phyloP scores from a whole-genome alignment of 2,329 filamentous ascomycete species.

The Fonsecaea pedrosoi region DNA sequence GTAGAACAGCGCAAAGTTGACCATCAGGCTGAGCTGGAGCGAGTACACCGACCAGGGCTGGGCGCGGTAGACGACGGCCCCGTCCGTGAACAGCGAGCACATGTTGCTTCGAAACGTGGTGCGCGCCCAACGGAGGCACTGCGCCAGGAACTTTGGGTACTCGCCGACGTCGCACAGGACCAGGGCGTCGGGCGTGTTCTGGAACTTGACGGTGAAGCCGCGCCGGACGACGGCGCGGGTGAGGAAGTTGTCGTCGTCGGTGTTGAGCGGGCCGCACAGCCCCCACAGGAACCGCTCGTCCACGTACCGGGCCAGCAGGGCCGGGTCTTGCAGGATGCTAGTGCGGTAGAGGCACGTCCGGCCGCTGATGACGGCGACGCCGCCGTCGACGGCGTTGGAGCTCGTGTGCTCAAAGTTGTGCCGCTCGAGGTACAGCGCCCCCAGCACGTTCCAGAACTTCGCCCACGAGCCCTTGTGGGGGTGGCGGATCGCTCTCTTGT shows the following conservation, averaged over 20 bases:
- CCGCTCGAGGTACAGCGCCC: slow-evolving; percentile 64
- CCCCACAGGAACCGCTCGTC: slow-evolving; percentile 61
- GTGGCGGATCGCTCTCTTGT: slow-evolving; percentile 60
- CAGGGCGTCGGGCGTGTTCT: slow-evolving; percentile 56
- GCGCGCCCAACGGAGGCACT: slow-evolving; percentile 64
- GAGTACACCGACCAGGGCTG: slow-evolving; percentile 63
- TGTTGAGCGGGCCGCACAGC: slow-evolving; percentile 55
- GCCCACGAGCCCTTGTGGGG: slow-evolving; percentile 29
- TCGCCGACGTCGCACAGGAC: slow-evolving; percentile 62
- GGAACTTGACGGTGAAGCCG: slow-evolving; percentile 63
- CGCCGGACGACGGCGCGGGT: slow-evolving; percentile 61
- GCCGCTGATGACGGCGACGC: slow-evolving; percentile 65
- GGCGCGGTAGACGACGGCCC: slow-evolving; percentile 47
- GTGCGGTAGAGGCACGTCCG: slow-evolving; percentile 62
- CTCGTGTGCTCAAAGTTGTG: slow-evolving; percentile 68
- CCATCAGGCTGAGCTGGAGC: slow-evolving; percentile 61
- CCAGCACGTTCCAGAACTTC: slow-evolving; percentile 62
- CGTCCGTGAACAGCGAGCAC: slow-evolving; percentile 53
- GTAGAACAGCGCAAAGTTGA: slow-evolving; percentile 64
- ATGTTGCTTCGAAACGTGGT: slow-evolving; percentile 66
- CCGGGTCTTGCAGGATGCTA: slow-evolving; percentile 53
- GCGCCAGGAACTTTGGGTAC: slow-evolving; percentile 55
- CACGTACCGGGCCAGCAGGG: slow-evolving; percentile 55
- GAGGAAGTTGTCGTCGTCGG: slow-evolving; percentile 68
- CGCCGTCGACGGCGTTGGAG: slow-evolving; percentile 64